Base-by-base conservation (phyloP, 805 yeast species). In the Yueomyces sp. region DNA sequence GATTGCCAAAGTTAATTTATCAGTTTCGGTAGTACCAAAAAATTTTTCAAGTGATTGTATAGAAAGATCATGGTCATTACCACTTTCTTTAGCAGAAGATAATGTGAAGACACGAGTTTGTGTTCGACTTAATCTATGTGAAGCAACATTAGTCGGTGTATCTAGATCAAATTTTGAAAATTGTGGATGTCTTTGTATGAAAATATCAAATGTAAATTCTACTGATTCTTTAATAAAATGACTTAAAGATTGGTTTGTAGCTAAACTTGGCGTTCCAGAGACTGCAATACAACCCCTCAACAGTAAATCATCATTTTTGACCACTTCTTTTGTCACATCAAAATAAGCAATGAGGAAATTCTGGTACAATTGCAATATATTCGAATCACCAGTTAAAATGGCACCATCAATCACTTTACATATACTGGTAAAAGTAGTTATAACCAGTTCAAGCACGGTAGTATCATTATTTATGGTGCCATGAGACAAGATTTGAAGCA, bases 401-500 rank as follows among this genome's bases (percentile, higher is more conserved):
- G 83, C 85, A 37, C 87, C 87, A 31, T 74, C 67, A 52, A 81
- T 76, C 44, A 83, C 64, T 7, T 76, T 77, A 51, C 77, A 73
- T 44, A 76, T 72, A n/a, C 60, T 62, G 29, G 60, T 48, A 51
- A 71, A 79, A 0, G 78, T 73, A 27, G 63, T 58, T 36, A 72
- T 65, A 4, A 74, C 66, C 37, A 69, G 63, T 53, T 79, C 81
- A 42, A 79, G 68, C 2, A 85, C 67, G 0, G 77, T 65, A 38
- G 79, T 60, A 53, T 88, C 97, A 26, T 70, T 70, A 28, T 78
- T 69, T 12, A 62, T 53, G 41, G 54, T 52, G 19, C 45, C 44
- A 42, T 58, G 57, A 36, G 64, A 50, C 39, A 82, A 52, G 12
- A 81, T 71, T 7, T 67, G 56, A 28, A 57, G 59, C 55, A 88